Conservation (phyloP, 169 alveolate genomes). For the Eimeria falciformis region DNA sequence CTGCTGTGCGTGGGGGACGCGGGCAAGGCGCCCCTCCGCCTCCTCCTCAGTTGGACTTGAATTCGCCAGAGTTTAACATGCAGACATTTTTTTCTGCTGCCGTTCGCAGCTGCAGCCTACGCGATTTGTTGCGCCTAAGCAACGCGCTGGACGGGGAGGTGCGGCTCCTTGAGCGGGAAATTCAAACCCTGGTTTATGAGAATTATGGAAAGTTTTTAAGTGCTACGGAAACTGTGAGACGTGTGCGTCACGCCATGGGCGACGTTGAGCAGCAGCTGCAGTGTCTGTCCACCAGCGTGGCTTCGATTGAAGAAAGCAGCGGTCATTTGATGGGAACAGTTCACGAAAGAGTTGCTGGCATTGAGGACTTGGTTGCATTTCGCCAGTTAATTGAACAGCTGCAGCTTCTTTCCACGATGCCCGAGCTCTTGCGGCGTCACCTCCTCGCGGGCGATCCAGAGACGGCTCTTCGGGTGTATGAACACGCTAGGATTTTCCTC, state of each 20-base stretch:
- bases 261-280: slow-evolving; percentile 79
- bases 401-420: slow-evolving; percentile 61
- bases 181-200: slow-evolving; percentile 91
- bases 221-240: slow-evolving; percentile 89
- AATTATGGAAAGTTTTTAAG: slow-evolving; percentile 91
- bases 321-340: slow-evolving; percentile 18
- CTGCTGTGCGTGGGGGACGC: neutral
- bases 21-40: slow-evolving; percentile 17
- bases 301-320: slow-evolving; percentile 67
- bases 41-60: neutral
- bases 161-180: slow-evolving; percentile 84
- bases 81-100: slow-evolving; percentile 73
- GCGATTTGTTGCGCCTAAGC: slow-evolving; percentile 56
- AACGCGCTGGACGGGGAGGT: slow-evolving; percentile 80
- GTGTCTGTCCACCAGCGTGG: slow-evolving; percentile 52
- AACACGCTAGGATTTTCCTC: slow-evolving; percentile 35
- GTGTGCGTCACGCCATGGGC: slow-evolving; percentile 82
- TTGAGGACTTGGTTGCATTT: slow-evolving; percentile 70
- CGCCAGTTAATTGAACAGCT: slow-evolving; percentile 65
- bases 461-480: slow-evolving; percentile 57
- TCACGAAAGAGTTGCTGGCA: slow-evolving; percentile 56
- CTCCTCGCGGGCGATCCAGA: slow-evolving; percentile 2
- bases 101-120: slow-evolving; percentile 27
- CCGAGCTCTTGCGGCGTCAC: slow-evolving; percentile 56
- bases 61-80: slow-evolving; percentile 58